phyloP scores from a whole-genome alignment of 345 rosid genomes.

The Excoecaria cochinchinensis region DNA sequence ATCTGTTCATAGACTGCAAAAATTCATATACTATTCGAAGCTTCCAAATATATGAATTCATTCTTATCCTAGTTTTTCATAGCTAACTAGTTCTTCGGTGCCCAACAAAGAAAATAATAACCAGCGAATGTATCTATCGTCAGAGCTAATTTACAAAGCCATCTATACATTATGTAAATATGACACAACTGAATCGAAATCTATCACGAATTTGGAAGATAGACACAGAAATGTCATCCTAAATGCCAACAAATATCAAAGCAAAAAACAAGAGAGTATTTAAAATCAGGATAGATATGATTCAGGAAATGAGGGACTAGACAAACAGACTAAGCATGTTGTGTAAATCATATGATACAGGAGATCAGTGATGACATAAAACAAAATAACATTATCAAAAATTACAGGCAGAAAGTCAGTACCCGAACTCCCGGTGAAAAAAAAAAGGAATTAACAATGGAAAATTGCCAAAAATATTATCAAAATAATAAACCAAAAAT shows the following conservation, averaged over 20 bases:
- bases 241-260: neutral
- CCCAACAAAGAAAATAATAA: neutral
- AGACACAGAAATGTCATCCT: neutral
- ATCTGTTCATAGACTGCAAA: too few relatives aligned
- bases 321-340: conserved; percentile 9
- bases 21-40: neutral
- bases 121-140: neutral
- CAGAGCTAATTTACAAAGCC: neutral
- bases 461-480: conserved; percentile 29
- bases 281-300: conserved; percentile 4
- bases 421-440: conserved; percentile 26
- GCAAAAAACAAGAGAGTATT: neutral
- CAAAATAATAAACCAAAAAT: conserved; percentile 25
- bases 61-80: neutral
- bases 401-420: conserved; percentile 41
- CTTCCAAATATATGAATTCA: neutral
- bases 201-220: neutral
- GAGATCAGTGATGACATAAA: conserved; percentile 21
- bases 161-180: neutral
- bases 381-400: conserved; percentile 35
- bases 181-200: neutral
- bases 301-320: neutral
- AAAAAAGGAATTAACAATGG: conserved; percentile 25
- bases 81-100: neutral
- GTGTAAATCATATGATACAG: conserved; percentile 22